These are phyloP conservation scores for Platismatia glauca DNA, from an alignment of 495 filamentous ascomycete species.

Conservation along the genomic window DNA sequence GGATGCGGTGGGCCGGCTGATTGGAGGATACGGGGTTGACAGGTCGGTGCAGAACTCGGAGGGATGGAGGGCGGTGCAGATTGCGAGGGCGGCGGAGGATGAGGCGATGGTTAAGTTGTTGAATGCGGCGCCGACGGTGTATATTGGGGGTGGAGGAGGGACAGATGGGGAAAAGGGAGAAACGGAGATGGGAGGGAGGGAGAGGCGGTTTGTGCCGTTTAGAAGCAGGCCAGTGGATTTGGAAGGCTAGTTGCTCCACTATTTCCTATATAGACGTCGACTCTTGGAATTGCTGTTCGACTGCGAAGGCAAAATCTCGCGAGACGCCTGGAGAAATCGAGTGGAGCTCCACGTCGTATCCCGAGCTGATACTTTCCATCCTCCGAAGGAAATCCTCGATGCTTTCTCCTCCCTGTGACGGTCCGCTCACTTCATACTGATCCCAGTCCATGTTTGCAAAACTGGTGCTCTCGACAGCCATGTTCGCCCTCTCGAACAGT, in stretches of 20 bases:
- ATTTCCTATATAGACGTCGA: background rate
- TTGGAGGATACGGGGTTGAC: slow-evolving; percentile 3
- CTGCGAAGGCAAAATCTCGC: background rate
- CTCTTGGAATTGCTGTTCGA: background rate
- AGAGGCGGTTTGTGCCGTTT: background rate
- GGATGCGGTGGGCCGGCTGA: background rate
- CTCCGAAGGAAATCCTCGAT: background rate
- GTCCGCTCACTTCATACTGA: background rate
- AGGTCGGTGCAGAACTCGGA: slow-evolving; percentile 1
- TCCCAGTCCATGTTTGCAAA: background rate
- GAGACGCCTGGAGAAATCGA: background rate
- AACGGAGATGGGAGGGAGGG: background rate
- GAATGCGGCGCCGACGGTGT: background rate
- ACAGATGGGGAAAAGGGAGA: too few species aligned
- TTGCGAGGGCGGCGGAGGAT: slow-evolving; percentile 5
- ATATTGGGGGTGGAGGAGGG: too few species aligned
- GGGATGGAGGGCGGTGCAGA: slow-evolving; percentile 1
- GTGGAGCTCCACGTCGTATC: background rate
- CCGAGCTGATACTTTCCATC: background rate
- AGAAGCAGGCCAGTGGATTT: background rate
- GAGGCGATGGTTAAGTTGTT: slow-evolving; percentile 3
- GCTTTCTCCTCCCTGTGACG: background rate
- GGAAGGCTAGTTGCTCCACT: too few species aligned
- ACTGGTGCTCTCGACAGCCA: background rate
- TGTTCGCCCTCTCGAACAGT: background rate